Conservation (phyloP, 1,284 basidiomycete genomes). For the Trichosporon sp. region DNA sequence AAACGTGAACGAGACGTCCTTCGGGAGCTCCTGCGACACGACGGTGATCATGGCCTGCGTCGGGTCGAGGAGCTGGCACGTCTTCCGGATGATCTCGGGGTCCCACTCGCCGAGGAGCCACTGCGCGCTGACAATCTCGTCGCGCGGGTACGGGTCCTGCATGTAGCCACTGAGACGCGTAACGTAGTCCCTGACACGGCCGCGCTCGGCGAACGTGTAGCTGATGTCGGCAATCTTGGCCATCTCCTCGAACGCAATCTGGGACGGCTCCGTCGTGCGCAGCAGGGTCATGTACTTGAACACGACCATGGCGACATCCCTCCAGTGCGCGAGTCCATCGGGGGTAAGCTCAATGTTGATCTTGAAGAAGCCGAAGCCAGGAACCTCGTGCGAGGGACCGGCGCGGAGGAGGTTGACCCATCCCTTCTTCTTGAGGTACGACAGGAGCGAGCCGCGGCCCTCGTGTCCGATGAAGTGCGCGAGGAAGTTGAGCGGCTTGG, state of each 20-base stretch:
- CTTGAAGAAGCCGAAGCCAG: conserved; percentile 89
- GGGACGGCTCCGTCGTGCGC: conserved; percentile 66
- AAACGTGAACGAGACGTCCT: conserved; percentile 65
- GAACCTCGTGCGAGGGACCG: conserved; percentile 67
- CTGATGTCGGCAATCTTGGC: conserved; percentile 71
- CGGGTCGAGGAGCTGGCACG: conserved; percentile 69
- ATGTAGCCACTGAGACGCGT: conserved; percentile 76
- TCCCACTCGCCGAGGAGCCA: conserved; percentile 79
- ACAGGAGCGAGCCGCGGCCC: conserved; percentile 88
- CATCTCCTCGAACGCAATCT: conserved; percentile 79
- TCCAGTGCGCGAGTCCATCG: conserved; percentile 83
- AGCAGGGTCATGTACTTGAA: conserved; percentile 90
- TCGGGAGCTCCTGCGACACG: conserved; percentile 62
- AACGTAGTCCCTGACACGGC: conserved; percentile 75
- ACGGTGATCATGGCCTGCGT: conserved; percentile 58
- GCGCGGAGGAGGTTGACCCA: conserved; percentile 83
- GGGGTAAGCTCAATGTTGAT: conserved; percentile 78
- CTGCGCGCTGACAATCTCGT: conserved; percentile 74
- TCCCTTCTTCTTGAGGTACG: conserved; percentile 87
- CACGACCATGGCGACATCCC: conserved; percentile 69
- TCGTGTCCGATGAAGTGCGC: conserved; percentile 93
- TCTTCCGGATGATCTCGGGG: conserved; percentile 63
- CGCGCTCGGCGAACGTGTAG: conserved; percentile 89
- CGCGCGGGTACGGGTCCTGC: conserved; percentile 68
- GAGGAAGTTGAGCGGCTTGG: conserved; percentile 80